phyloP scores from a whole-genome alignment of 768 basidiomycete species.

The Amanita exitialis region DNA sequence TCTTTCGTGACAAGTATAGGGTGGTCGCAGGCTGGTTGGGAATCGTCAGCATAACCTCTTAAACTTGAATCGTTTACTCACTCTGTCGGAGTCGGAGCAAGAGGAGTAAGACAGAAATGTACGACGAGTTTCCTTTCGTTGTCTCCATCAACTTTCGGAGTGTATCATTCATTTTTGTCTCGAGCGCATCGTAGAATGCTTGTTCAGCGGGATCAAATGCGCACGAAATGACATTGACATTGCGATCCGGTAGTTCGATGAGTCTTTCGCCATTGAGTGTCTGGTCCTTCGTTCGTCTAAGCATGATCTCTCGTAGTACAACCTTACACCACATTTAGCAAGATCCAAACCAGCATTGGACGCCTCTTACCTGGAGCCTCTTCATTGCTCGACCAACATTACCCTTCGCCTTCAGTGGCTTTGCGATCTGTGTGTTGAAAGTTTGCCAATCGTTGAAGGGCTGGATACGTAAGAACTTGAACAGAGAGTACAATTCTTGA shows the following conservation, averaged over 20 bases:
- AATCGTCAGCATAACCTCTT: neutral
- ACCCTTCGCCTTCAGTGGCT: constrained; percentile 65
- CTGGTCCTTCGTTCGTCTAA: constrained; percentile 75
- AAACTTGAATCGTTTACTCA: constrained; percentile 19
- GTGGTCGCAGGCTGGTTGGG: constrained; percentile 73
- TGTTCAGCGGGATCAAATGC: constrained; percentile 69
- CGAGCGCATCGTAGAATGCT: constrained; percentile 68
- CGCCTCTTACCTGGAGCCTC: constrained; percentile 54
- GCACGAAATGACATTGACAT: constrained; percentile 64
- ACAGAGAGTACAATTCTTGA: constrained; percentile 79
- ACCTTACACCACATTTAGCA: constrained; percentile 30
- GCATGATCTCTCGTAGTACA: constrained; percentile 80
- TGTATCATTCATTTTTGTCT: constrained; percentile 52
- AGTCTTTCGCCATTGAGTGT: constrained; percentile 70
- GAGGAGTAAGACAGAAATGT: constrained; percentile 61
- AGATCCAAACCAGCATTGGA: neutral
- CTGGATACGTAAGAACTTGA: constrained; percentile 79
- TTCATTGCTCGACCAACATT: constrained; percentile 67
- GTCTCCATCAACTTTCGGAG: constrained; percentile 59
- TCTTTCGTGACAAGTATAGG: constrained; percentile 75
- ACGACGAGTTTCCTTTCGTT: constrained; percentile 44
- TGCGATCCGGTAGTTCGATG: constrained; percentile 69
- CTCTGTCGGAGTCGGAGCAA: constrained; percentile 87
- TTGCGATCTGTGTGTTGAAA: constrained; percentile 72
- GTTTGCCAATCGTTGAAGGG: constrained; percentile 72